Percentiles rank a stretch among this genome's conserved stretches.
phyloP scores from a whole-genome alignment of 768 basidiomycete genomes.

The Naematelia encephala region DNA sequence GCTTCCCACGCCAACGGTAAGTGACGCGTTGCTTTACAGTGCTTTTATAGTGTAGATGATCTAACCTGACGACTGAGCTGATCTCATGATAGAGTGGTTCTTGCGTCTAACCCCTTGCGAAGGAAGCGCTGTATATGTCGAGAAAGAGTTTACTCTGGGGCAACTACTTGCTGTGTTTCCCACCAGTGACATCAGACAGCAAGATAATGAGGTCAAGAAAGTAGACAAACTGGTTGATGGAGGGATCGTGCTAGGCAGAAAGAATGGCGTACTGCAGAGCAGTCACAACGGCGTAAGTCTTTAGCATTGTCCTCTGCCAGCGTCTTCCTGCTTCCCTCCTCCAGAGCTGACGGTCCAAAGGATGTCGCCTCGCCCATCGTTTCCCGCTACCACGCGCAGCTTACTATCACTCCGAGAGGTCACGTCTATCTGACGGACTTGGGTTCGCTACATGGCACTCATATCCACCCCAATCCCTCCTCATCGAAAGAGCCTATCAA shows the following conservation, averaged over 20 bases:
- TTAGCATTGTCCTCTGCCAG: not conserved
- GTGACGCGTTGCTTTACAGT: not conserved
- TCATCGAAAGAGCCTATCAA: not conserved
- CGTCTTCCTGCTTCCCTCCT: too few relatives aligned
- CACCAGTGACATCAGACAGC: not conserved
- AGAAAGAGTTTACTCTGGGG: not conserved
- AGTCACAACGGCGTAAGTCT: not conserved
- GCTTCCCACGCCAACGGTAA: not conserved
- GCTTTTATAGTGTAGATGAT: too few relatives aligned
- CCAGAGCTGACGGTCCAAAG: not conserved
- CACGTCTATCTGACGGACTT: conserved; percentile 32
- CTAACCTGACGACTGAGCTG: not conserved
- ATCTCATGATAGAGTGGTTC: not conserved
- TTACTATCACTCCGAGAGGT: conserved; percentile 16
- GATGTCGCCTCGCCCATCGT: conserved; percentile 11
- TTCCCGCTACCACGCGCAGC: conserved; percentile 24
- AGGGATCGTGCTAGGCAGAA: not conserved
- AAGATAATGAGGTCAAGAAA: not conserved
- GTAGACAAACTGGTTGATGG: not conserved
- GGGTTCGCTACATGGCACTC: conserved; percentile 25
- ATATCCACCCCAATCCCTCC: conserved; percentile 3
- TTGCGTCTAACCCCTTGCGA: not conserved
- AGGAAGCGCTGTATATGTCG: not conserved
- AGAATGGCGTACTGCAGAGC: not conserved
- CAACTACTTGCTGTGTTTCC: not conserved